Percentiles rank a stretch among this genome's conserved stretches.
Evolutionary conservation across 257 asterid species (phyloP).

Genomic region (Plantago major): DNA sequence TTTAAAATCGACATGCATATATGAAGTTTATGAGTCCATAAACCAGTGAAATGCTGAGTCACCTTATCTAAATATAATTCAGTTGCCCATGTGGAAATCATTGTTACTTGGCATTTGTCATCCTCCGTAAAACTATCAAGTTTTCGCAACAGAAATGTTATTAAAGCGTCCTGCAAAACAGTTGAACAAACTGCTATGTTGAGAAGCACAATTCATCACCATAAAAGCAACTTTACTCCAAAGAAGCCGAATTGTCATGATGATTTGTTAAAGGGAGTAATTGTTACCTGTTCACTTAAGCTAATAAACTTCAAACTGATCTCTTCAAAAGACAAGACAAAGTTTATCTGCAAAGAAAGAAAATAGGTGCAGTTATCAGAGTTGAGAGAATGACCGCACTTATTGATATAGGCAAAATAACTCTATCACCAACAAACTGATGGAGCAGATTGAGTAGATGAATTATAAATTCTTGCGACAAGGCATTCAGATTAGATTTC

Average conservation of each 20-base stretch:
- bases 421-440: conserved; percentile 9
- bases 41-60: conserved; percentile 20
- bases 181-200: conserved; percentile 21
- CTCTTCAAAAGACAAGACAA: conserved; percentile 89
- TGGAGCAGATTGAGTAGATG: conserved; percentile 16
- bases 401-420: conserved; percentile 18
- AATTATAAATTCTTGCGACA: conserved; percentile 7
- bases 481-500: no score
- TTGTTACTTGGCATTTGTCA: conserved; percentile 94
- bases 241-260: conserved; percentile 17
- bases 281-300: conserved; percentile 90
- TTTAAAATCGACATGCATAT: background rate
- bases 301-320: conserved; percentile 86
- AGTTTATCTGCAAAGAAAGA: conserved; percentile 69
- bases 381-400: conserved; percentile 26
- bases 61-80: conserved; percentile 95
- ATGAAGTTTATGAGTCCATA: conserved; percentile 2
- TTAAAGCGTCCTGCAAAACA: conserved; percentile 81
- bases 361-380: conserved; percentile 20
- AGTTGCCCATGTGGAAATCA: conserved; percentile 97
- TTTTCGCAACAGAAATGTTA: conserved; percentile 89
- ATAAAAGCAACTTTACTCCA: background rate
- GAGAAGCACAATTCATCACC: background rate
- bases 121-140: conserved; percentile 86
- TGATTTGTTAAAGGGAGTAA: conserved; percentile 15